Percentiles rank a stretch among this genome's conserved stretches.
Conservation (phyloP, 345 rosid genomes). For the Syzygium grande region DNA sequence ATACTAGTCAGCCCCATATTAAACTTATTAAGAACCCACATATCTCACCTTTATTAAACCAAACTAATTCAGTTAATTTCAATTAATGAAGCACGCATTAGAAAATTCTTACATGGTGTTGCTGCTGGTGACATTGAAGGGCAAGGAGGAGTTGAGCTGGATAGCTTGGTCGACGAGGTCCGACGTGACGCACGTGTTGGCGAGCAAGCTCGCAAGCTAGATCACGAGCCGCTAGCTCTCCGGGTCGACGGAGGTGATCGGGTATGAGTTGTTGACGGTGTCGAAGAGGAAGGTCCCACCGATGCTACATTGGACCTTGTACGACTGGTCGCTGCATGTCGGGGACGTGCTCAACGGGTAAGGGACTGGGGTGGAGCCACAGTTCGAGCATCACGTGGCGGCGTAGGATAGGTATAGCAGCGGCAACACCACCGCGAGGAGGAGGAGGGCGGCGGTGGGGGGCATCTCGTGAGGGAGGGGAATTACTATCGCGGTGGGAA, state of each 20-base stretch:
- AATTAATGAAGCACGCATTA: no score
- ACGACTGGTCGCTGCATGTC: slow-evolving; percentile 35
- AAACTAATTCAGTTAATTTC: no score
- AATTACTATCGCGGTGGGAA: neutral
- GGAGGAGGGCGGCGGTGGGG: neutral
- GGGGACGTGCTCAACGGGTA: slow-evolving; percentile 39
- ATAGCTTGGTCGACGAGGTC: slow-evolving; percentile 17
- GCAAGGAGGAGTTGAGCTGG: slow-evolving; percentile 17
- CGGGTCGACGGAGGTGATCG: slow-evolving; percentile 22
- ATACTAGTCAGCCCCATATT: no score
- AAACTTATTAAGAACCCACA: no score
- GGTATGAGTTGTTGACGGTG: slow-evolving; percentile 28
- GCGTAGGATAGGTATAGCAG: slow-evolving; percentile 2
- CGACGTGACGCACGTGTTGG: slow-evolving; percentile 24
- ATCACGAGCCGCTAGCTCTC: slow-evolving; percentile 22
- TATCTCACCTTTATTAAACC: no score
- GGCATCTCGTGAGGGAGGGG: neutral
- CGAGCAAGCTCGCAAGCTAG: slow-evolving; percentile 12
- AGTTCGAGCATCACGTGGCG: slow-evolving; percentile 24
- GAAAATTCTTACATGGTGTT: slow-evolving; percentile 12
- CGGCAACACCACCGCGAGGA: slow-evolving; percentile 16
- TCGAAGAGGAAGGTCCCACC: slow-evolving; percentile 18
- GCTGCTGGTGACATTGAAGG: slow-evolving; percentile 38
- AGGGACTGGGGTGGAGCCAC: slow-evolving; percentile 33
- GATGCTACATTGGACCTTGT: slow-evolving; percentile 27